Percentiles rank a stretch among this genome's conserved stretches.
These are phyloP conservation scores for Magnolia sinica DNA, from an alignment of 164 flowering plant species.

Conservation along the genomic window DNA sequence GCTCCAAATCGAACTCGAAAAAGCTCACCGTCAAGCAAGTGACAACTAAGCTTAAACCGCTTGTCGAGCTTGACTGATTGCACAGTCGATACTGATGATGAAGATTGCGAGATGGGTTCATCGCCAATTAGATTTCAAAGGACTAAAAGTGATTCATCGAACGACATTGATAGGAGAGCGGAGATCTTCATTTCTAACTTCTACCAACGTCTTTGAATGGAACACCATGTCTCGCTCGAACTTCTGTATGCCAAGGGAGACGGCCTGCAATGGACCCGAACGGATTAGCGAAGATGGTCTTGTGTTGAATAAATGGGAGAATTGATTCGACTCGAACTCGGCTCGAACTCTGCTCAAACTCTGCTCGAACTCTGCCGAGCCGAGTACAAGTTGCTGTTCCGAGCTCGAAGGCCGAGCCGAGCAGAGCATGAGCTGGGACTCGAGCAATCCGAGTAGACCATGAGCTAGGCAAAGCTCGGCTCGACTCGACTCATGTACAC, in stretches of 20 bases:
- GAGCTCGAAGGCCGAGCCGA: too few relatives aligned
- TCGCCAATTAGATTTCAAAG: slow-evolving; percentile 25
- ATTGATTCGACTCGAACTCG: too few relatives aligned
- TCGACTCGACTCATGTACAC: too few relatives aligned
- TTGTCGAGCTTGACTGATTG: slow-evolving; percentile 19
- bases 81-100: slow-evolving; percentile 9
- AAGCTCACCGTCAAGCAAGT: slow-evolving; percentile 8
- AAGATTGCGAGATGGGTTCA: neutral
- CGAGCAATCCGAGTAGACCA: too few relatives aligned
- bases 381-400: too few relatives aligned
- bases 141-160: slow-evolving; percentile 16
- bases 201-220: slow-evolving; percentile 37
- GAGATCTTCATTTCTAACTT: slow-evolving; percentile 53
- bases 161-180: slow-evolving; percentile 48
- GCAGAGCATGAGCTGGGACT: too few relatives aligned
- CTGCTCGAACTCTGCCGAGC: too few relatives aligned
- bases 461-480: too few relatives aligned
- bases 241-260: slow-evolving; percentile 19
- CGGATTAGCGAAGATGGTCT: neutral
- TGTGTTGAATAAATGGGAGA: too few relatives aligned
- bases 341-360: too few relatives aligned
- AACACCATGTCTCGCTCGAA: slow-evolving; percentile 38
- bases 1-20: too few relatives aligned
- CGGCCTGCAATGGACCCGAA: neutral
- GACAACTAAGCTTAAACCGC: slow-evolving; percentile 31